phyloP scores from a whole-genome alignment of 1,284 basidiomycete species.

The Phellopilus nigrolimitatus region DNA sequence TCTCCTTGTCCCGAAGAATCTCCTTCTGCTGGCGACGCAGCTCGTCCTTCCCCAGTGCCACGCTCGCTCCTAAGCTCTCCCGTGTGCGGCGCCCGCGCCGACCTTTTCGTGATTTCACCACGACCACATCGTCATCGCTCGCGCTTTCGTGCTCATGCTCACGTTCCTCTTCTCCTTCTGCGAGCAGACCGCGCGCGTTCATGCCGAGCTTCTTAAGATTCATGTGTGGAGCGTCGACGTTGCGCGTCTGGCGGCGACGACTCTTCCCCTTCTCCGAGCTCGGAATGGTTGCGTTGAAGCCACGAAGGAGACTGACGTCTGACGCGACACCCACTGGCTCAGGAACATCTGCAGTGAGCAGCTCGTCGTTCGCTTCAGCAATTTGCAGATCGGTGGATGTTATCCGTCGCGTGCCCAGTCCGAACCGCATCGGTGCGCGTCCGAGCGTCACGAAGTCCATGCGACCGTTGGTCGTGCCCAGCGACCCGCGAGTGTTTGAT shows the following conservation, averaged over 20 bases:
- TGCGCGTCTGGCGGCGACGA: constrained; percentile 72
- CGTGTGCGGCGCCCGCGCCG: constrained; percentile 57
- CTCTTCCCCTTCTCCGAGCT: constrained; percentile 75
- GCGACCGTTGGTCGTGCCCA: constrained; percentile 36
- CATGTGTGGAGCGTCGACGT: constrained; percentile 71
- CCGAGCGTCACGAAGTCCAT: constrained; percentile 71
- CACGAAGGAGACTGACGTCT: constrained; percentile 73
- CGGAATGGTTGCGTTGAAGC: constrained; percentile 90
- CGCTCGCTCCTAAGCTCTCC: constrained; percentile 63
- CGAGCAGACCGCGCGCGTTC: constrained; percentile 69
- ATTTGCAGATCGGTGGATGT: constrained; percentile 83
- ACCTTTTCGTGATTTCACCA: constrained; percentile 36
- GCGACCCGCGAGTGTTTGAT: constrained; percentile 41
- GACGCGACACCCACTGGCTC: constrained; percentile 58
- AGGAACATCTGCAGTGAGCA: constrained; percentile 70
- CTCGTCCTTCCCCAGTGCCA: constrained; percentile 78
- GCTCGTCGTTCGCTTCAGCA: constrained; percentile 74
- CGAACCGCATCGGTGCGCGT: constrained; percentile 65
- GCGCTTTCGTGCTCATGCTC: constrained; percentile 57
- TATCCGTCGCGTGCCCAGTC: constrained; percentile 57
- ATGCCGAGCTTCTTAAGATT: constrained; percentile 78
- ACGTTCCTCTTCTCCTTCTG: constrained; percentile 44
- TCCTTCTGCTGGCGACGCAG: constrained; percentile 77
- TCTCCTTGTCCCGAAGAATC: constrained; percentile 85
- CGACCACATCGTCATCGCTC: constrained; percentile 61